Conservation (phyloP, 306 rosid species). For the Cicer judaicum region DNA sequence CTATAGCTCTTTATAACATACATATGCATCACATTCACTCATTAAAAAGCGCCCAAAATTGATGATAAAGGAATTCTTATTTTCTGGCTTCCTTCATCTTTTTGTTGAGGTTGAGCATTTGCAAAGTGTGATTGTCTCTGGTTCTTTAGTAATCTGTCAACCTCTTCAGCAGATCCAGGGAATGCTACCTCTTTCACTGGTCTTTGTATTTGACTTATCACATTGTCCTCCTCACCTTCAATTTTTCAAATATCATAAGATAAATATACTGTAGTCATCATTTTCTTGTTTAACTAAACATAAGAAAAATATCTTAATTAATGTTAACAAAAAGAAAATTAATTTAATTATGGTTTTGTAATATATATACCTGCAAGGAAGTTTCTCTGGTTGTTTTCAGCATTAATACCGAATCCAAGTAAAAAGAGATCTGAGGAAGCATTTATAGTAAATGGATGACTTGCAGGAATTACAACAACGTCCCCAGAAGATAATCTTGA, state of each 20-base stretch:
- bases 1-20: not conserved
- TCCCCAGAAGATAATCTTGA: conserved; percentile 36
- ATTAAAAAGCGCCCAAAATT: conserved; percentile 33
- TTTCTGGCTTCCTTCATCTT: not conserved
- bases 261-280: too few species aligned
- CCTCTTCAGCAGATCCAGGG: conserved; percentile 38
- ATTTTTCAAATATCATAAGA: too few species aligned
- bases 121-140: conserved; percentile 49
- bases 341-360: too few species aligned
- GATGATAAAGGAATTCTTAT: conserved; percentile 14
- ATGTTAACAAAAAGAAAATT: too few species aligned
- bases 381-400: conserved; percentile 49
- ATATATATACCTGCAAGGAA: conserved; percentile 54
- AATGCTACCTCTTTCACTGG: conserved; percentile 43
- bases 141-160: conserved; percentile 37
- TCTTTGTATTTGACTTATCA: conserved; percentile 43
- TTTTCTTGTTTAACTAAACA: too few species aligned
- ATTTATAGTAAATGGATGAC: conserved; percentile 43
- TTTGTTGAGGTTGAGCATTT: conserved; percentile 26
- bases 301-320: not conserved
- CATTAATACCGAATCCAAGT: conserved; percentile 49
- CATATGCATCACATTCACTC: not conserved
- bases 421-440: conserved; percentile 44
- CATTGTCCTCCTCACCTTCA: conserved; percentile 50
- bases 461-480: conserved; percentile 44